Base-by-base conservation (phyloP, 805 yeast species). In the Yarrowia phangngaensis region DNA sequence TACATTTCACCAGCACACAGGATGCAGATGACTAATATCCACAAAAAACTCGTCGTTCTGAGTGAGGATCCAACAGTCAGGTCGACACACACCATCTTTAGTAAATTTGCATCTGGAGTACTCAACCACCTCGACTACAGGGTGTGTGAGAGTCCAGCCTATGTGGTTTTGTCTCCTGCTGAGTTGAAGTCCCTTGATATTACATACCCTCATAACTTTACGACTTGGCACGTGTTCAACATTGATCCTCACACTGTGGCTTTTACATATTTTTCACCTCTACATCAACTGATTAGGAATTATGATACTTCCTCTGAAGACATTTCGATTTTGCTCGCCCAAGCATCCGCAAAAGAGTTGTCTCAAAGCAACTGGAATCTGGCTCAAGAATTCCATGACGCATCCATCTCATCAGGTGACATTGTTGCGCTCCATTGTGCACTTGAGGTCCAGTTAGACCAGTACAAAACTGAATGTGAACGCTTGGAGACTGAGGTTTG, bases 201-300 rank as follows among this genome's bases (percentile, higher is more conserved):
- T 5, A 6, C 34, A 4, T 38, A 19, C 19, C 48, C 48, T 4
- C 19, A 23, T 12, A 20, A 30, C 48, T 30, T 30, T 20, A 30
- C 34, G 13, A 22, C 34, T 13, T 41, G 48, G 48, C 35, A 41
- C 48, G 34, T 41, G n/a, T 41, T 41, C 35, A 41, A 41, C 35
- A 29, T 41, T 20, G 48, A 41, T 16, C 35, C 48, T 22, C 48
- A 29, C 29, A 29, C 35, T 4, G 35, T 41, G 8, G 48, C 48
- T 12, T 41, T 41, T 22, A 15, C 48, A 12, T 41, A 41, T 35
- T 22, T 29, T 20, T 41, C 48, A n/a, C 48, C 48, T 8, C 20
- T 41, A 16, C 48, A 41, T 13, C 34, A 41, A 22, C 29, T 41
- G 20, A 41, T 41, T 13, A 6, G 35, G 20, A 29, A 23, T 20